These are phyloP conservation scores for Boletus barrowsii DNA, from an alignment of 768 basidiomycete genomes.

Conservation along the genomic window DNA sequence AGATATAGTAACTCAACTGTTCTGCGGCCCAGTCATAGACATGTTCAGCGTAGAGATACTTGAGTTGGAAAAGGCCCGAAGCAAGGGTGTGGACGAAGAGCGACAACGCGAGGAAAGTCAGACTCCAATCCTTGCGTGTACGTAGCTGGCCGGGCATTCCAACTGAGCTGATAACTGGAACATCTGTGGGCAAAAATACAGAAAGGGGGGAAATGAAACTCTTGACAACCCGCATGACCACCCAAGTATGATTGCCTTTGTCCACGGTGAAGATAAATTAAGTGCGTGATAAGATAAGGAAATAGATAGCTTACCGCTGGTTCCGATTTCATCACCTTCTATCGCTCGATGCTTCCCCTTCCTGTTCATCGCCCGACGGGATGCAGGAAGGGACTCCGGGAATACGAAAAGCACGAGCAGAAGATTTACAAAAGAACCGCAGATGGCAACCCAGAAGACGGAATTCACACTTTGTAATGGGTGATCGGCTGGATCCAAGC, in stretches of 20 bases:
- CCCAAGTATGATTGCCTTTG: constrained; percentile 7
- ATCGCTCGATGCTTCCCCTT: constrained; percentile 31
- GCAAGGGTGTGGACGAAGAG: constrained; percentile 65
- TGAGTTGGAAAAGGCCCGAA: constrained; percentile 68
- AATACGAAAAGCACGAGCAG: constrained; percentile 60
- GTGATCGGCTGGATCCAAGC: constrained; percentile 21
- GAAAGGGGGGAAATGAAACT: constrained; percentile 62
- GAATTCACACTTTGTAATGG: constrained; percentile 40
- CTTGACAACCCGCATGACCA: constrained; percentile 29
- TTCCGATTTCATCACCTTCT: constrained; percentile 6
- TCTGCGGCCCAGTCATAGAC: constrained; percentile 66
- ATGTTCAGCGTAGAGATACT: constrained; percentile 77
- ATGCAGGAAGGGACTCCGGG: constrained; percentile 50
- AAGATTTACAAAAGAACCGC: constrained; percentile 45
- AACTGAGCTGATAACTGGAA: constrained; percentile 38
- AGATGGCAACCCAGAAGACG: constrained; percentile 54
- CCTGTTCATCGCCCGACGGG: constrained; percentile 23
- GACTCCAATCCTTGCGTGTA: constrained; percentile 63
- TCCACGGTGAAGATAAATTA: not conserved
- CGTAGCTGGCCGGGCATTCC: constrained; percentile 63
- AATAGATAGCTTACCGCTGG: constrained; percentile 8
- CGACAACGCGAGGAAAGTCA: constrained; percentile 63
- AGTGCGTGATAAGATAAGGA: not conserved
- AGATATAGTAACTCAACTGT: constrained; percentile 74
- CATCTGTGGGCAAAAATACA: constrained; percentile 61